These are phyloP conservation scores for Diophrys sp. DNA, from an alignment of 73 alveolate species.

Conservation along the genomic window DNA sequence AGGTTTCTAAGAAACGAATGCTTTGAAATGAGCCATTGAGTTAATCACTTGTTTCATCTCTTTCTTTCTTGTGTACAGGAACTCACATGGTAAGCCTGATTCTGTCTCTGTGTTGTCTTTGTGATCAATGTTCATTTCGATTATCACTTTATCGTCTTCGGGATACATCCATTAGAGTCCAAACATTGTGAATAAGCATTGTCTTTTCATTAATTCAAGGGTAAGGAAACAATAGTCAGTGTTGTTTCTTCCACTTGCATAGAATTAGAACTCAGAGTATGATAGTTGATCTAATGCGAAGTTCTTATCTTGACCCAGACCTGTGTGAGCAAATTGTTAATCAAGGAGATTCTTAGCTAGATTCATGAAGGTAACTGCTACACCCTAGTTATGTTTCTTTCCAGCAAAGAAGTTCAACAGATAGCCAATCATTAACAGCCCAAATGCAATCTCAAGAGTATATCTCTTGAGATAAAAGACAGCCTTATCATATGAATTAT, in stretches of 20 bases:
- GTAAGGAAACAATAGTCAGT: neutral
- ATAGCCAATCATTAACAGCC: neutral
- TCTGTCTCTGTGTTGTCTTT: neutral
- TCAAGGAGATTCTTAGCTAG: constrained; percentile 7
- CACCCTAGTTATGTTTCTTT: constrained; percentile 9
- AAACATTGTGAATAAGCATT: constrained; percentile 13
- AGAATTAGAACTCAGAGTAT: constrained; percentile 20
- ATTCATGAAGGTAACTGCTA: constrained; percentile 25
- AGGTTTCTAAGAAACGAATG: neutral
- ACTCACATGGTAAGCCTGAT: neutral
- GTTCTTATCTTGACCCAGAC: constrained; percentile 19
- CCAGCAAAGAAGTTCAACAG: constrained; percentile 15
- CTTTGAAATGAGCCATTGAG: constrained; percentile 1
- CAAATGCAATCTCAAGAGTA: constrained; percentile 6
- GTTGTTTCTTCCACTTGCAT: constrained; percentile 29
- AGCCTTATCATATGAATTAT: neutral
- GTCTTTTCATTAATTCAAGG: constrained; percentile 20
- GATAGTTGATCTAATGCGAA: constrained; percentile 4
- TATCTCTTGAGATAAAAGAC: neutral
- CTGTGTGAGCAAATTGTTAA: constrained; percentile 16
- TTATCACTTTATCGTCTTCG: constrained; percentile 23
- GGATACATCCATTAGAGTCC: neutral
- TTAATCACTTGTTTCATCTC: neutral
- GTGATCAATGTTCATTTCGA: constrained; percentile 18
- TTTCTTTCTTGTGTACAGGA: constrained; percentile 5